A percentile compares a stretch with the other conserved stretches of the same genome.
Conservation (phyloP, 169 alveolate species). For the Babesia caballi region DNA sequence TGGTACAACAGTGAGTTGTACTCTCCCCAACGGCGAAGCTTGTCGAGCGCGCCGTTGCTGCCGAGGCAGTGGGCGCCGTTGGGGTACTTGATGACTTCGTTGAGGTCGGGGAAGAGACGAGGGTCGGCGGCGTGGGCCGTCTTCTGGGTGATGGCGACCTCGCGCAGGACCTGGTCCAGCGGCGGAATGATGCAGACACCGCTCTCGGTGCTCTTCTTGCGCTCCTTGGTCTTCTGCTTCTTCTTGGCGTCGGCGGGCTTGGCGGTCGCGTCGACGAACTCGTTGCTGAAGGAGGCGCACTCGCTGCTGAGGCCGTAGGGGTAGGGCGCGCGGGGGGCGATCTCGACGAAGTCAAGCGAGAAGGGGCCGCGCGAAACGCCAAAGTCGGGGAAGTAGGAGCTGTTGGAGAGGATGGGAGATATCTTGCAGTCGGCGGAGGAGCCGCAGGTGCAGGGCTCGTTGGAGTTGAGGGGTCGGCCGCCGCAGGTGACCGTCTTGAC, state of each 20-base stretch:
- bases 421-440: conserved; percentile 20
- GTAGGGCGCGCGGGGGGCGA: not conserved
- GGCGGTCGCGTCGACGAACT: not conserved
- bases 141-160: conserved; percentile 37
- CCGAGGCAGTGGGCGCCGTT: conserved; percentile 6
- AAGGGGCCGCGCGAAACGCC: conserved; percentile 21
- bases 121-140: conserved; percentile 49
- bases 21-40: conserved; percentile 31
- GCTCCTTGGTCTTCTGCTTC: conserved; percentile 51
- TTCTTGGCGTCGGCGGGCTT: conserved; percentile 21
- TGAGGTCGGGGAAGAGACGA: conserved; percentile 39
- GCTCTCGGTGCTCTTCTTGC: conserved; percentile 40
- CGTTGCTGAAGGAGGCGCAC: not conserved
- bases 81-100: conserved; percentile 24
- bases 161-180: conserved; percentile 29
- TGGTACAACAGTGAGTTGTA: not conserved
- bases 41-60: conserved; percentile 1
- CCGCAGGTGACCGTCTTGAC: not conserved
- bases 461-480: not conserved
- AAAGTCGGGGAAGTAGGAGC: conserved; percentile 21
- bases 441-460: conserved; percentile 43
- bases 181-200: conserved; percentile 63
- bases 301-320: not conserved
- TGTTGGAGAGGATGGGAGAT: conserved; percentile 8
- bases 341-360: conserved; percentile 21